Base-by-base conservation (phyloP, 495 filamentous ascomycete species). In the Penicillium bovifimosum region DNA sequence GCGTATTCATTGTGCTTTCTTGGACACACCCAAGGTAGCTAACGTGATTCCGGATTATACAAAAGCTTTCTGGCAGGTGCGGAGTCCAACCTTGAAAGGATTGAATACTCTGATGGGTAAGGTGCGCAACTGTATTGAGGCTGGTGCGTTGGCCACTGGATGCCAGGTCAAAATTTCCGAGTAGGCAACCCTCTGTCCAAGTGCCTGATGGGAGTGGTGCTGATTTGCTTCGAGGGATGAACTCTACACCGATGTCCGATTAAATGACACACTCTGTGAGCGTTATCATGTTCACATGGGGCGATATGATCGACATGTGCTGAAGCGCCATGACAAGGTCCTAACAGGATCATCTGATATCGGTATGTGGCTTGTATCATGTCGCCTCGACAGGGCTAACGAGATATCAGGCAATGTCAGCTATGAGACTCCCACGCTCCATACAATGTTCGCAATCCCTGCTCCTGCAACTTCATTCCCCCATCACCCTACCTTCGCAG, bases 21-120 rank as follows among this genome's bases (percentile, higher is more conserved):
- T 77, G 5, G 70, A 83, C 47, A 81, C 80, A 0, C 84, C 84
- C 0, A 69, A 74, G 16, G 74, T 79, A 5, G 74, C 82, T 8
- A 86, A 88, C 57, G 71, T 86, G 41, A 84, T 86, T 38, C 82
- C 83, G 16, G 74, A 73, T 0, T 76, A 78, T 47, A 75, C 81
- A 2, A 77, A 73, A 29, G 77, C 75, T 0, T 72, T 73, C 13
- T 83, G 75, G 61, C 73, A 79, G 29, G 65, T 80, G 7, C 70
- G 79, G 9, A 74, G 80, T n/a, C 66, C 71, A 24, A 79, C 69
- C 0, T 55, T 75, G 27, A 65, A 53, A 5, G 69, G 79, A 5
- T 50, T 81, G 11, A 72, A 76, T 29, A 65, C 53, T n/a, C 64
- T 86, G 14, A 68, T 69, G 17, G 56, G 59, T 29, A 80, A 77